phyloP scores from a whole-genome alignment of 164 flowering plant species.

The Kalanchoe fedtschenkoi region DNA sequence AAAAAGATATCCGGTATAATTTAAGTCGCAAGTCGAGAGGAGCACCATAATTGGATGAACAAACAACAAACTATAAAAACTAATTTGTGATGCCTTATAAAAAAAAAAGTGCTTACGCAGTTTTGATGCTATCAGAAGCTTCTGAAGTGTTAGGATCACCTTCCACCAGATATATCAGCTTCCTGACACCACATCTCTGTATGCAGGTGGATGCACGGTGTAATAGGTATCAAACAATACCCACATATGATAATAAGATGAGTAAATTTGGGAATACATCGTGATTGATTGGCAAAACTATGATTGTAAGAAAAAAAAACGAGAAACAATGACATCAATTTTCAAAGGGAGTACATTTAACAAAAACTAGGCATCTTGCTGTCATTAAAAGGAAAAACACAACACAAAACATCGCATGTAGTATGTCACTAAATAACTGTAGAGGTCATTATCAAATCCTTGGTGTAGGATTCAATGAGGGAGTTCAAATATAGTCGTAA shows the following conservation, averaged over 20 bases:
- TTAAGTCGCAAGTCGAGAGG: not conserved
- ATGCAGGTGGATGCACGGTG: not conserved
- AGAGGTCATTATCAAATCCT: too few species aligned
- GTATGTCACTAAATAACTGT: not conserved
- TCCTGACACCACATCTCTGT: slow-evolving; percentile 85
- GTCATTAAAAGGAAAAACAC: not conserved
- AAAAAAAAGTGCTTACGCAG: slow-evolving; percentile 58
- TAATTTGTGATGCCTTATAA: not conserved
- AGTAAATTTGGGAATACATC: too few species aligned
- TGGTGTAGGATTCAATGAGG: too few species aligned
- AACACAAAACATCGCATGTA: not conserved
- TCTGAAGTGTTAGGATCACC: slow-evolving; percentile 85
- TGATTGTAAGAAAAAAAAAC: not conserved
- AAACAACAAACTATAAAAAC: not conserved
- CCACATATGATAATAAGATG: not conserved
- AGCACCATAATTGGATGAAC: not conserved
- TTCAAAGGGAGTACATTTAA: not conserved
- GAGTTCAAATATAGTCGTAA: too few species aligned
- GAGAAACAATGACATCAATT: not conserved
- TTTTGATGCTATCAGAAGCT: slow-evolving; percentile 92
- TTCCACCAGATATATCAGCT: slow-evolving; percentile 85
- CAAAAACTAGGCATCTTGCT: not conserved
- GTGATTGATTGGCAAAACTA: not conserved
- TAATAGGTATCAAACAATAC: not conserved
- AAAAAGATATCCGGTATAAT: not conserved